phyloP scores from a whole-genome alignment of 345 rosid genomes.

The Melaleuca alternifolia region DNA sequence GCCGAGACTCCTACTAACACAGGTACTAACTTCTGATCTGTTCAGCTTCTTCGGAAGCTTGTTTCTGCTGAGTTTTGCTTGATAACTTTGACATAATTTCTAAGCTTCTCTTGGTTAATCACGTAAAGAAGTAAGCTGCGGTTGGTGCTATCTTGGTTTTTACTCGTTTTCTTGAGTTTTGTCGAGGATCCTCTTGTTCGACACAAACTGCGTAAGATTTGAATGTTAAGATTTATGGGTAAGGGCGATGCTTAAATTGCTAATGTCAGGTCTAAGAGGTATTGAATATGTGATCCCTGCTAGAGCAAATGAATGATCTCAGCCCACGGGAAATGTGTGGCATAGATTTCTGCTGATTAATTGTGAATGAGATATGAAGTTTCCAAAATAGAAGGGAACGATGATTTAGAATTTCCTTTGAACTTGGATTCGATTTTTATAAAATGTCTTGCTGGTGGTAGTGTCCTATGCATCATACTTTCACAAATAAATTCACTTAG shows the following conservation, averaged over 20 bases:
- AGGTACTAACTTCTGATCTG: slow-evolving; percentile 24
- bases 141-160: neutral
- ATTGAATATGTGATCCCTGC: neutral
- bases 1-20: slow-evolving; percentile 63
- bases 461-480: neutral
- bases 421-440: neutral
- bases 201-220: neutral
- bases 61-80: neutral
- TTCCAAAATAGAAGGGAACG: neutral
- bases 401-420: neutral
- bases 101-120: neutral
- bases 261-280: neutral
- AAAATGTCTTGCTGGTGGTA: neutral
- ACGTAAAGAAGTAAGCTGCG: neutral
- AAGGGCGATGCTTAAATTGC: neutral
- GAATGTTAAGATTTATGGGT: neutral
- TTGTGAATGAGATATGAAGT: neutral
- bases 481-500: neutral
- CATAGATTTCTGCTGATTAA: neutral
- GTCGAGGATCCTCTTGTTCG: neutral
- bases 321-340: neutral
- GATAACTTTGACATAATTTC: neutral
- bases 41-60: neutral
- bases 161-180: neutral
- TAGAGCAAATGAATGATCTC: neutral